These are phyloP conservation scores for Coccomyxa sp. DNA, from an alignment of 139 green algal genomes.

Conservation along the genomic window DNA sequence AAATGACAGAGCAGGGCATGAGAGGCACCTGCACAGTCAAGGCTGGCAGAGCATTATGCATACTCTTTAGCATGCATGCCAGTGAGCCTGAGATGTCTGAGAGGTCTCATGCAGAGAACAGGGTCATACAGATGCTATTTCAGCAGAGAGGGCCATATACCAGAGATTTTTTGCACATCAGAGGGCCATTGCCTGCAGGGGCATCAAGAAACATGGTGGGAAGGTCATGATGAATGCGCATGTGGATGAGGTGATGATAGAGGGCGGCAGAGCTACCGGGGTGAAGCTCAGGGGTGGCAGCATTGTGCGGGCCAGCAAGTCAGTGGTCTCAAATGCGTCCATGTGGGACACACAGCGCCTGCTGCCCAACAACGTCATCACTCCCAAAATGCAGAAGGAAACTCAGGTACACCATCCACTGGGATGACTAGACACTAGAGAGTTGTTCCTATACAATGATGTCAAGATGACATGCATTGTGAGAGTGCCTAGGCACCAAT, in stretches of 20 bases:
- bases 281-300: slow-evolving; percentile 47
- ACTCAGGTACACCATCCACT: background rate
- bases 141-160: no score
- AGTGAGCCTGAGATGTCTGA: background rate
- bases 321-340: slow-evolving; percentile 69
- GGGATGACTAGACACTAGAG: no score
- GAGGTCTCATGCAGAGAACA: background rate
- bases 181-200: no score
- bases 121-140: no score
- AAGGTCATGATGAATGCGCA: slow-evolving; percentile 66
- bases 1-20: no score
- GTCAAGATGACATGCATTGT: no score
- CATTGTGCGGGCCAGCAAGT: slow-evolving; percentile 40
- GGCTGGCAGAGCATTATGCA: no score
- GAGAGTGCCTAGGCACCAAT: no score
- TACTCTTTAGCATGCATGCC: no score
- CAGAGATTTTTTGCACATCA: no score
- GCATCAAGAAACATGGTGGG: slow-evolving; percentile 86
- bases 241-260: slow-evolving; percentile 78
- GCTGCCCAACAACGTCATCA: background rate
- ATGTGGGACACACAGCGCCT: slow-evolving; percentile 76
- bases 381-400: background rate
- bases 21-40: no score
- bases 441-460: no score
- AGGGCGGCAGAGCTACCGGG: slow-evolving; percentile 47